A percentile compares a stretch with the other conserved stretches of the same genome.
These are phyloP conservation scores for Pelargonium myrrhifolium DNA, from an alignment of 441 rosid species.

Conservation along the genomic window DNA sequence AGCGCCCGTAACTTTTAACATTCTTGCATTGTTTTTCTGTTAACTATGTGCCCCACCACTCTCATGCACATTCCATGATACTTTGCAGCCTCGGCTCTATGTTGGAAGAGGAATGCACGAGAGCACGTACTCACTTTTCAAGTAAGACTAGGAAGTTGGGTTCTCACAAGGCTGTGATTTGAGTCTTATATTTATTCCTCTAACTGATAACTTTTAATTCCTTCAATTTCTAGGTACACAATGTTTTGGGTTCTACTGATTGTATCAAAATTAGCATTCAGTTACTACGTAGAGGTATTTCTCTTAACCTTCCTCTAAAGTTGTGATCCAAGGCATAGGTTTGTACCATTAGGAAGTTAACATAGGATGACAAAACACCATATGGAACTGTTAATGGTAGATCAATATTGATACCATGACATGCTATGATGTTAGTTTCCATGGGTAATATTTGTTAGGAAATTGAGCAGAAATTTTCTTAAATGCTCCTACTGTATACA, in stretches of 20 bases:
- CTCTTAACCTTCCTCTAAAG: constrained; percentile 7
- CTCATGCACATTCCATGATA: constrained; percentile 3
- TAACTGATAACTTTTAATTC: constrained; percentile 18
- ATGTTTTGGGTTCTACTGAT: constrained; percentile 89
- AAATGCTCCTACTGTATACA: neutral
- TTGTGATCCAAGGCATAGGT: neutral
- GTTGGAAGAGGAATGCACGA: constrained; percentile 99
- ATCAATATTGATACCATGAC: neutral
- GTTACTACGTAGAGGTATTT: constrained; percentile 89
- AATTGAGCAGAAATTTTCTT: neutral
- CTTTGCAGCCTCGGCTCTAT: constrained; percentile 89
- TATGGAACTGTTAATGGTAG: neutral
- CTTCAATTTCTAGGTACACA: constrained; percentile 59
- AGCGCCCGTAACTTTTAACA: neutral
- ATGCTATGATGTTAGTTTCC: neutral
- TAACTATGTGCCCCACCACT: neutral
- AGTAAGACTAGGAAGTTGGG: constrained; percentile 43
- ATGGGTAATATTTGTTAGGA: neutral
- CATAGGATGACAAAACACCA: neutral
- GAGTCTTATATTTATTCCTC: constrained; percentile 2
- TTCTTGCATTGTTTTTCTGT: neutral
- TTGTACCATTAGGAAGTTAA: too few species aligned
- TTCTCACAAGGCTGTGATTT: constrained; percentile 1
- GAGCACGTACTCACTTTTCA: constrained; percentile 81
- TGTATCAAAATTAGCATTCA: constrained; percentile 81